Evolutionary conservation across 148 eudicot genomes (phyloP).

Genomic region (Persicaria maculosa): DNA sequence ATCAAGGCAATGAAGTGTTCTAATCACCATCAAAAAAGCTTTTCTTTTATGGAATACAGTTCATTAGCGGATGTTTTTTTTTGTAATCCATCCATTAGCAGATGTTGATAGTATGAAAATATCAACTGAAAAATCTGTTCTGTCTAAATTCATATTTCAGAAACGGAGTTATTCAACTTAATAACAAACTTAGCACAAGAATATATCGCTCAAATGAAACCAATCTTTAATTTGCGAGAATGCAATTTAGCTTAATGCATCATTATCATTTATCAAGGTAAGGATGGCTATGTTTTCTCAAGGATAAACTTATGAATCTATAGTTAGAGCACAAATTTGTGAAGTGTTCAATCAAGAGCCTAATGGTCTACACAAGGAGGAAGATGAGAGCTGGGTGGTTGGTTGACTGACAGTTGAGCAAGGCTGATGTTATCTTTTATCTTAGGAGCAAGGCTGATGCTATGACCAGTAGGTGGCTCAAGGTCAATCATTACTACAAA

Average conservation of each 20-base stretch:
- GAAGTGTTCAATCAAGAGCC: not conserved
- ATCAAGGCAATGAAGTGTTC: not conserved
- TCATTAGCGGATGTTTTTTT: not conserved
- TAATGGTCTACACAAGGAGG: not conserved
- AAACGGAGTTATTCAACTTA: not conserved
- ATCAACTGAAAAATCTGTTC: not conserved
- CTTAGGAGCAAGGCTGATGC: not conserved
- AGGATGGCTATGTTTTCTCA: not conserved
- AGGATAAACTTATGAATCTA: not conserved
- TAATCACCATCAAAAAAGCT: not conserved
- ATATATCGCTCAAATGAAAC: not conserved
- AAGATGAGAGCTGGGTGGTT: not conserved
- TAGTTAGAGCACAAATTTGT: not conserved
- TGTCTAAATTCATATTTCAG: not conserved
- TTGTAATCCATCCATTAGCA: not conserved
- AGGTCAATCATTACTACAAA: too few species aligned
- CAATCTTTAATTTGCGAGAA: not conserved
- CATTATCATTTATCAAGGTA: not conserved
- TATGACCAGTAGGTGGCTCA: too few species aligned
- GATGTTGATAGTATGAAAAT: not conserved
- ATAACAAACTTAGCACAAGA: conserved; percentile 2
- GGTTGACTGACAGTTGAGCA: not conserved
- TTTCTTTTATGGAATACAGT: not conserved
- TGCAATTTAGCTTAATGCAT: not conserved
- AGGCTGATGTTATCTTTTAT: not conserved